Conservation (phyloP, 2,329 filamentous ascomycete species). For the Claviceps pusilla region DNA sequence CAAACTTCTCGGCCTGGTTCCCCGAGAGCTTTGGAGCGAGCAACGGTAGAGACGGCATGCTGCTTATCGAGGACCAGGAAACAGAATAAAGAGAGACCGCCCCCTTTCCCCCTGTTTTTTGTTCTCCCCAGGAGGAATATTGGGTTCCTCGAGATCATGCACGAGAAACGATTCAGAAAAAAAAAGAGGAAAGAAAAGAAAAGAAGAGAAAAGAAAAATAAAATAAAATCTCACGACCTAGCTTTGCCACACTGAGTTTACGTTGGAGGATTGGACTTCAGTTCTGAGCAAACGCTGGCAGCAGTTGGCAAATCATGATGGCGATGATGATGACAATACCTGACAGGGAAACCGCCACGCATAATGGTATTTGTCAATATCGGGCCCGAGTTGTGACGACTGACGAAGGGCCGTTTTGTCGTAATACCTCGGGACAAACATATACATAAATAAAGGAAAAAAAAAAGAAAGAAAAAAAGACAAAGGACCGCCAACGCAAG, state of each 20-base stretch:
- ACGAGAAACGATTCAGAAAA: background rate
- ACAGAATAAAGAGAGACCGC: too few species aligned
- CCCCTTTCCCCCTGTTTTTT: background rate
- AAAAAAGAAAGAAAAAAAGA: background rate
- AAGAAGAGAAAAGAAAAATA: background rate
- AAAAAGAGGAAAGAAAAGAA: too few species aligned
- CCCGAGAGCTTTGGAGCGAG: slow-evolving; percentile 21
- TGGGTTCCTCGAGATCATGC: background rate
- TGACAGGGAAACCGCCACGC: background rate
- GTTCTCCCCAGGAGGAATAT: background rate
- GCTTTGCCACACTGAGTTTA: background rate
- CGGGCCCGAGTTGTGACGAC: background rate
- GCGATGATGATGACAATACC: background rate
- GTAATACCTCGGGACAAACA: too few species aligned
- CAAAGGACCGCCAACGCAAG: too few species aligned
- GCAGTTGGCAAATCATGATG: background rate
- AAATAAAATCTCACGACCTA: background rate
- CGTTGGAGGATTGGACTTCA: background rate
- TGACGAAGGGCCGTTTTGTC: background rate
- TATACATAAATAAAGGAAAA: too few species aligned
- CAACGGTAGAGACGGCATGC: slow-evolving; percentile 14
- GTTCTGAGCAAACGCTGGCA: background rate
- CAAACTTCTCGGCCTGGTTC: slow-evolving; percentile 10
- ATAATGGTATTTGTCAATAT: background rate
- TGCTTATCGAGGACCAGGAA: too few species aligned